Evolutionary conservation across 1,284 basidiomycete genomes (phyloP), one percentile per base, ranked within the genome.

Genomic region (Vanrija sp.): DNA sequence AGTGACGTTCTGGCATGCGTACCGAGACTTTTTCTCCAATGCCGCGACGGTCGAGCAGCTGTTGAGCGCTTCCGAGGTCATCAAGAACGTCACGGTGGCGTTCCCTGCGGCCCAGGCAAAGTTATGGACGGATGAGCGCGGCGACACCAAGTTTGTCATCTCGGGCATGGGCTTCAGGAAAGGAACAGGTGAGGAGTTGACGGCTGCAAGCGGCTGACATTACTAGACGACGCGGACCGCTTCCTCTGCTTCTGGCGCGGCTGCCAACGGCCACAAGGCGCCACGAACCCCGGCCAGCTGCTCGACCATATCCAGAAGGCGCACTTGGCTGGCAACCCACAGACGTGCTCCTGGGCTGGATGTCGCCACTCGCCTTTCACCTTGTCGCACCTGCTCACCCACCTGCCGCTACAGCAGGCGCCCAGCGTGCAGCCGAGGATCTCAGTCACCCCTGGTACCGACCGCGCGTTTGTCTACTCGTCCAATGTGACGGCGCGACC

Each of bases 1-100:
- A 57, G 71, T 73, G n/a, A 66, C 68, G 0, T 74, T 77, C 62
- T 77, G 74, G 74, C 68, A 71, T 42, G 68, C 72, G 19, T 77
- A 77, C 55, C 65, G 69, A 10, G 69, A 72, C 52, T 73, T 75
- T 52, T 77, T 77, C 66, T 58, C 59, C 15, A 59, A 65, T 49
- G 58, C 64, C 3, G 46, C 58, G 3, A 67, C 69, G 18, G 61
- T 67, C 28, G 67, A 74, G 48, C 67, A 66, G 46, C 55, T 76
- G 10, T 51, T 76, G n/a, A 60, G 62, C 43, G 75, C 74, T 5
- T 67, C 70, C 7, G 75, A 77, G 52, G 69, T 75, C 16, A 75
- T 77, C 65, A 74, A 73, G 58, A 74, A 75, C 45, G 72, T 76
- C 18, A 68, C 67, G n/a, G 52, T 67, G 6, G 72, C 72, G 9